phyloP scores from a whole-genome alignment of 768 basidiomycete genomes.

The Tulasnella sp. region DNA sequence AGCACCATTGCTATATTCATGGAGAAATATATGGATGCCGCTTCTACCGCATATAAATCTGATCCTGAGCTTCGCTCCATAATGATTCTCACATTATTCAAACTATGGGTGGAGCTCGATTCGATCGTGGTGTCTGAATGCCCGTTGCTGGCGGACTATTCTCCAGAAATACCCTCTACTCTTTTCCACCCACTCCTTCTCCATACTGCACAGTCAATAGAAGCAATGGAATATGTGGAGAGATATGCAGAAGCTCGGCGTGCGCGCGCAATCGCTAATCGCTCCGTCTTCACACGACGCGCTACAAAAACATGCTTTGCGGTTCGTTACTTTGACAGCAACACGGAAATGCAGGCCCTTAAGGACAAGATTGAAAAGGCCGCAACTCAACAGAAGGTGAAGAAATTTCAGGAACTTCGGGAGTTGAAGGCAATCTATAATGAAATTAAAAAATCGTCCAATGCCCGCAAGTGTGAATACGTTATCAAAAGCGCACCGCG shows the following conservation, averaged over 20 bases:
- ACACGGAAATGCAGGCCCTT: constrained; percentile 19
- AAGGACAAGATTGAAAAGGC: too few relatives aligned
- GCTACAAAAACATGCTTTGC: constrained; percentile 11
- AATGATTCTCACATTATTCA: constrained; percentile 35
- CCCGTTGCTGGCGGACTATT: constrained; percentile 33
- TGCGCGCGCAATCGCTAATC: too few relatives aligned
- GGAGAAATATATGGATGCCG: background rate
- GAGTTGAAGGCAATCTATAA: too few relatives aligned
- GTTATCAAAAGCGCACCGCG: constrained; percentile 20
- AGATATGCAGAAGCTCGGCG: constrained; percentile 20
- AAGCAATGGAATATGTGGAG: constrained; percentile 23
- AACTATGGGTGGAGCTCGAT: constrained; percentile 40
- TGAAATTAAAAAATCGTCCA: too few relatives aligned
- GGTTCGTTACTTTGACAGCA: constrained; percentile 27
- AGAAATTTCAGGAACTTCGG: too few relatives aligned
- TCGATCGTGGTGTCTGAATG: constrained; percentile 24
- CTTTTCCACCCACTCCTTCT: constrained; percentile 35
- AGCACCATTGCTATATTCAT: background rate
- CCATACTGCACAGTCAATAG: constrained; percentile 23
- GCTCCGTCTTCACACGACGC: too few relatives aligned
- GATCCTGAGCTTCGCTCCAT: constrained; percentile 23
- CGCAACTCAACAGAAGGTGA: too few relatives aligned
- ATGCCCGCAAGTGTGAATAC: constrained; percentile 23
- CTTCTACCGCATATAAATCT: background rate
- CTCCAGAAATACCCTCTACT: constrained; percentile 32